Evolutionary conservation across 1,284 basidiomycete species (phyloP).

Genomic region (Pseudozyma flocculosa): DNA sequence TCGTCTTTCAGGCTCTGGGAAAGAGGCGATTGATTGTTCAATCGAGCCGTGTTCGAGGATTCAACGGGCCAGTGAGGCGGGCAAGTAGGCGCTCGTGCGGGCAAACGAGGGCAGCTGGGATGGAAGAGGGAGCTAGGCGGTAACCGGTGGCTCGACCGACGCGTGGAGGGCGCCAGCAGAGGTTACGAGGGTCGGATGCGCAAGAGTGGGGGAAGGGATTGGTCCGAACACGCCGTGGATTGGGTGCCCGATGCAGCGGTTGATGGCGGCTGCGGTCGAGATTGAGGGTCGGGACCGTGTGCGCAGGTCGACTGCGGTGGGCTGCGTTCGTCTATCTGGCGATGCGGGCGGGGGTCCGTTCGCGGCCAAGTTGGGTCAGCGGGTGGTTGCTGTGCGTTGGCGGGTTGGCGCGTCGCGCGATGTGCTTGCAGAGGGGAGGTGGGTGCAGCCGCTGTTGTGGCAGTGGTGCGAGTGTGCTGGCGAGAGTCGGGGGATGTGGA

Average conservation of each 20-base stretch:
- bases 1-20: constrained; percentile 28
- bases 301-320: too few species aligned
- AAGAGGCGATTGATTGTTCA: constrained; percentile 31
- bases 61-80: not conserved
- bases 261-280: too few species aligned
- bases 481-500: too few species aligned
- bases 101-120: not conserved
- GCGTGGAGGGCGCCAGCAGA: constrained; percentile 39
- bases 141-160: constrained; percentile 15
- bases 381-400: too few species aligned
- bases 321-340: too few species aligned
- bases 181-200: not conserved
- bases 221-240: constrained; percentile 42
- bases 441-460: too few species aligned
- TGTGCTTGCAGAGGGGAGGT: too few species aligned
- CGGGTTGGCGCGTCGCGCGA: too few species aligned
- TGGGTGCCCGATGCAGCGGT: constrained; percentile 31
- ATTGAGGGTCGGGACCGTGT: too few species aligned
- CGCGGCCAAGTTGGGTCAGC: too few species aligned
- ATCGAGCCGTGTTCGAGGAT: constrained; percentile 29
- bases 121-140: constrained; percentile 5
- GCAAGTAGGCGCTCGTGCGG: constrained; percentile 8
- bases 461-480: too few species aligned
- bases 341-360: too few species aligned
- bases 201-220: constrained; percentile 1